A percentile compares a stretch with the other conserved stretches of the same genome.
Conservation (phyloP, 2,329 filamentous ascomycete genomes). For the Uncinocarpus reesii region DNA sequence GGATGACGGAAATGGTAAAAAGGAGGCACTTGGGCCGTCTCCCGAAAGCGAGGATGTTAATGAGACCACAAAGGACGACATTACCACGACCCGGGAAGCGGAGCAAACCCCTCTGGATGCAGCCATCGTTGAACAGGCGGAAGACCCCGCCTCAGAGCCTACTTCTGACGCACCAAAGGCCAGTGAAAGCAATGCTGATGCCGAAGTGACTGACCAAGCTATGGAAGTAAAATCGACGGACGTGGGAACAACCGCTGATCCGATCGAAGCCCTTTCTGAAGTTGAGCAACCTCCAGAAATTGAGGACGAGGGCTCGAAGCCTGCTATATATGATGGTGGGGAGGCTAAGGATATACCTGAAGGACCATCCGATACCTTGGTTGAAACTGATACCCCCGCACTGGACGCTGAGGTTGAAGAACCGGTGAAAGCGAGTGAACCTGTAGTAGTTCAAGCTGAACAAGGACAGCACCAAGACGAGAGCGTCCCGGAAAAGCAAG, state of each 20-base stretch:
- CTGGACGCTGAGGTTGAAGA: background rate
- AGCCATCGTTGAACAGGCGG: background rate
- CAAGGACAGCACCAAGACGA: too few species aligned
- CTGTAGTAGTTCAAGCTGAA: background rate
- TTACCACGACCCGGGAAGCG: background rate
- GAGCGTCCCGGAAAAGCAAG: too few species aligned
- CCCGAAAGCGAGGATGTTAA: background rate
- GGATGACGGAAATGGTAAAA: background rate
- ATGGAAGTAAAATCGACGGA: background rate
- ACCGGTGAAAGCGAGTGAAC: too few species aligned
- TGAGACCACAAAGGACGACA: background rate
- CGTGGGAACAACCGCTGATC: background rate
- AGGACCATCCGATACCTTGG: background rate
- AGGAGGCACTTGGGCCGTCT: background rate
- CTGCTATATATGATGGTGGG: too few species aligned
- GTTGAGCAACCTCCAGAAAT: background rate
- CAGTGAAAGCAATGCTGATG: background rate
- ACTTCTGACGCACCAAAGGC: background rate
- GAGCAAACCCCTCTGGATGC: background rate
- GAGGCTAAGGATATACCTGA: background rate
- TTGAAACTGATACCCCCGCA: background rate
- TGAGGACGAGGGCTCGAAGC: background rate
- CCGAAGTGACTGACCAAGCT: background rate
- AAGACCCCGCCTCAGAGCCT: background rate
- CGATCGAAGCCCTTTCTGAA: background rate